Conservation (phyloP, 768 basidiomycete genomes). For the Rubroboletus satanas region DNA sequence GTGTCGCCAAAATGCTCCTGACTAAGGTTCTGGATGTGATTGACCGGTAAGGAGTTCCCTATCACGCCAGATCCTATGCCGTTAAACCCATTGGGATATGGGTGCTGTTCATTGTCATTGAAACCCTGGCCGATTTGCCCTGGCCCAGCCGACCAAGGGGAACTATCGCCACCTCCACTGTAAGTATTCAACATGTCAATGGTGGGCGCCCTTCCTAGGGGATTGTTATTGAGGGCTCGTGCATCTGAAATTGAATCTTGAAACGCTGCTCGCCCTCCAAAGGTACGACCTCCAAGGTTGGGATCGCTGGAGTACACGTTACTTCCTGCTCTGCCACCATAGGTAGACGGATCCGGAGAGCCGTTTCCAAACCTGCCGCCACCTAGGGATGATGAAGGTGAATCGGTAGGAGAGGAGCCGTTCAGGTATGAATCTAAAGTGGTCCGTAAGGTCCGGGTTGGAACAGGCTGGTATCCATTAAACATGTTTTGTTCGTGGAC, state of each 20-base stretch:
- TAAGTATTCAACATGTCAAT: constrained; percentile 41
- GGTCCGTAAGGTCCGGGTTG: constrained; percentile 56
- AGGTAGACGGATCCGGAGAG: constrained; percentile 64
- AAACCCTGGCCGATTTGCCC: constrained; percentile 21
- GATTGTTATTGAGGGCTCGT: constrained; percentile 33
- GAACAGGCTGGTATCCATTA: constrained; percentile 63
- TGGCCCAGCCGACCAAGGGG: constrained; percentile 35
- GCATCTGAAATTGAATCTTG: constrained; percentile 41
- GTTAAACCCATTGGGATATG: constrained; percentile 27
- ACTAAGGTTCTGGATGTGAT: constrained; percentile 20
- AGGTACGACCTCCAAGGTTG: constrained; percentile 32
- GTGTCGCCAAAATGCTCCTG: constrained; percentile 28
- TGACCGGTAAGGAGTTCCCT: constrained; percentile 16
- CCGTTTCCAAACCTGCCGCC: constrained; percentile 58
- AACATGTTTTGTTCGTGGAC: constrained; percentile 37
- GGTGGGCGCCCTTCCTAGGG: constrained; percentile 30
- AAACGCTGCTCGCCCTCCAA: constrained; percentile 36
- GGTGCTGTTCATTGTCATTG: constrained; percentile 18
- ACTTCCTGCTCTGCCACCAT: constrained; percentile 45
- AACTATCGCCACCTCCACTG: constrained; percentile 26
- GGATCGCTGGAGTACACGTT: constrained; percentile 38
- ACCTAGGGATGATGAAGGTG: constrained; percentile 70
- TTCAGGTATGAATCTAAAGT: constrained; percentile 61
- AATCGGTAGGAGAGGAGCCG: constrained; percentile 57
- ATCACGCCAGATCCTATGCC: constrained; percentile 16